Evolutionary conservation across 306 rosid species (phyloP).

Genomic region (Malus asiatica): DNA sequence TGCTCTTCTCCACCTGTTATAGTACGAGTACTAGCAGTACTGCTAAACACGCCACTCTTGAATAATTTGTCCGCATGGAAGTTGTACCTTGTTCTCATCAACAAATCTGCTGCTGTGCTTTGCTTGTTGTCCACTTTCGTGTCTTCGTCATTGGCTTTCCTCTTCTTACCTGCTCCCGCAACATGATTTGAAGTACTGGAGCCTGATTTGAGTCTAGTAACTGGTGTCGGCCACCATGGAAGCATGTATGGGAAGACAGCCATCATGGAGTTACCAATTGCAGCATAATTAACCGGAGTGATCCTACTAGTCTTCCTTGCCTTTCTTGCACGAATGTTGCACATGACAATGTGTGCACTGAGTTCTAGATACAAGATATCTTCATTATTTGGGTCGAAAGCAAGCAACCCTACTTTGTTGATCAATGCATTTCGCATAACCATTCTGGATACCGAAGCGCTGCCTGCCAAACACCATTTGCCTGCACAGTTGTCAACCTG

Average conservation of each 20-base stretch:
- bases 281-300: background rate
- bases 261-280: background rate
- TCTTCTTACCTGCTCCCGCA: no score
- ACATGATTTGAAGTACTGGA: background rate
- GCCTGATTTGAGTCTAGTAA: background rate
- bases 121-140: background rate
- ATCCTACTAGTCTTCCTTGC: background rate
- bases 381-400: background rate
- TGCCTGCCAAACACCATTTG: background rate
- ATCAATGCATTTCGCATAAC: background rate
- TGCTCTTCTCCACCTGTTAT: background rate
- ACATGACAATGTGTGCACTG: background rate
- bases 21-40: no score
- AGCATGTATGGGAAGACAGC: background rate
- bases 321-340: background rate
- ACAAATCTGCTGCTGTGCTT: background rate
- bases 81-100: background rate
- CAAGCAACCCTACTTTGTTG: background rate
- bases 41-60: no score
- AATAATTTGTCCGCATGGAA: no score
- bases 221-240: background rate
- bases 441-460: background rate
- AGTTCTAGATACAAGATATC: background rate
- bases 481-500: background rate
- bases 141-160: background rate